Evolutionary conservation across 1,284 basidiomycete species (phyloP).

Genomic region (Prillingera fragicola): DNA sequence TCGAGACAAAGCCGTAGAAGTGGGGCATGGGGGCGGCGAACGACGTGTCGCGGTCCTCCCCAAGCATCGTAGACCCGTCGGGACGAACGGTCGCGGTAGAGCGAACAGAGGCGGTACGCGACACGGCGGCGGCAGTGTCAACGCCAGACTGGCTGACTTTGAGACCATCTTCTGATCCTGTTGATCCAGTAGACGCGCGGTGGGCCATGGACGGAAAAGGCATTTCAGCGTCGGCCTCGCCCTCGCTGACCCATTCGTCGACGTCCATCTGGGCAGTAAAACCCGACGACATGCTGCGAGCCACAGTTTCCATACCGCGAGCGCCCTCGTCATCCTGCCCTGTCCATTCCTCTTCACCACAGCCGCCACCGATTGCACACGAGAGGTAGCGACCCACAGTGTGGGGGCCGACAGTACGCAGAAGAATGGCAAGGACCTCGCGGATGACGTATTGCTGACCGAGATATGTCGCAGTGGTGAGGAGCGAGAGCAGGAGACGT

Average conservation of each 20-base stretch:
- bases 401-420: slow-evolving; percentile 70
- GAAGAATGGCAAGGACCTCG: slow-evolving; percentile 65
- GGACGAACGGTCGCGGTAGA: slow-evolving; percentile 12
- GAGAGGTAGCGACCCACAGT: slow-evolving; percentile 72
- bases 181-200: slow-evolving; percentile 13
- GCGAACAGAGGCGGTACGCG: slow-evolving; percentile 7
- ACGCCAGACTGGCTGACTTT: slow-evolving; percentile 8
- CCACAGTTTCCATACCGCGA: slow-evolving; percentile 65
- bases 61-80: neutral
- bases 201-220: neutral
- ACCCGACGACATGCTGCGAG: slow-evolving; percentile 48
- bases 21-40: slow-evolving; percentile 45
- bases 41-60: slow-evolving; percentile 9
- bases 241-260: slow-evolving; percentile 11
- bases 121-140: neutral
- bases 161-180: slow-evolving; percentile 7
- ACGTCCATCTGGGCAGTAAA: slow-evolving; percentile 2
- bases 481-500: slow-evolving; percentile 73
- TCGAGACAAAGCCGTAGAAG: slow-evolving; percentile 73
- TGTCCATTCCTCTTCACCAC: slow-evolving; percentile 52
- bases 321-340: slow-evolving; percentile 57
- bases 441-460: slow-evolving; percentile 71
- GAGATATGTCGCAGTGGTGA: slow-evolving; percentile 80
- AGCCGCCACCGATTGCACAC: slow-evolving; percentile 72
- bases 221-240: neutral